Conservation (phyloP, 306 rosid genomes). For the Carpinus viminea region DNA sequence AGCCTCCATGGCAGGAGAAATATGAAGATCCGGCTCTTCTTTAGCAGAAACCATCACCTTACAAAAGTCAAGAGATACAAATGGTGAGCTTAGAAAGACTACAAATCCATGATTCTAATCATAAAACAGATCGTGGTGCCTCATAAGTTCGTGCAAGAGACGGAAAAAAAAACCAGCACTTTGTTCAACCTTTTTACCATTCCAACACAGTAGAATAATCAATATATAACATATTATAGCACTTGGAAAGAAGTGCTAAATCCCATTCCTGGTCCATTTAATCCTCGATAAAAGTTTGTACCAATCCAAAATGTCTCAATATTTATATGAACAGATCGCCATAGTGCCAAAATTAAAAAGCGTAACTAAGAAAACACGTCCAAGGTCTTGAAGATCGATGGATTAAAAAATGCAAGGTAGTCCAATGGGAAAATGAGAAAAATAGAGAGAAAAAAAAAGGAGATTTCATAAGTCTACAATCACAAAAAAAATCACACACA, state of each 20-base stretch:
- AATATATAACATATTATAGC: neutral
- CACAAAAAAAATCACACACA: neutral
- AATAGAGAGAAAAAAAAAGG: too few relatives aligned
- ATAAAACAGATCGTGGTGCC: neutral
- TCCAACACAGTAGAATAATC: neutral
- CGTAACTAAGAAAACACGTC: neutral
- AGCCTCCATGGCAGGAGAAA: constrained; percentile 63
- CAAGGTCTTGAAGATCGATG: neutral
- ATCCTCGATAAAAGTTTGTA: too few relatives aligned
- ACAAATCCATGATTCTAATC: neutral
- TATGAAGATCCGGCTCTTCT: constrained; percentile 52
- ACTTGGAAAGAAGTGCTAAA: neutral
- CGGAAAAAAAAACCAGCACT: neutral
- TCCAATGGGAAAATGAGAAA: neutral
- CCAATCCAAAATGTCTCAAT: neutral
- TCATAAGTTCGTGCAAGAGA: neutral
- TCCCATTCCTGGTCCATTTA: neutral
- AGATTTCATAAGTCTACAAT: neutral
- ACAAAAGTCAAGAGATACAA: constrained; percentile 12
- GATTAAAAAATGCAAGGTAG: neutral
- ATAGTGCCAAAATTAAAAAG: neutral
- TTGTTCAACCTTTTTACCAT: neutral
- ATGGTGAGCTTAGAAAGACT: constrained; percentile 24
- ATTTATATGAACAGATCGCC: too few relatives aligned
- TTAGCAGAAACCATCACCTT: constrained; percentile 67